Base-by-base conservation (phyloP, 176 grass and related monocot species). In the Pontederia crassipes region DNA sequence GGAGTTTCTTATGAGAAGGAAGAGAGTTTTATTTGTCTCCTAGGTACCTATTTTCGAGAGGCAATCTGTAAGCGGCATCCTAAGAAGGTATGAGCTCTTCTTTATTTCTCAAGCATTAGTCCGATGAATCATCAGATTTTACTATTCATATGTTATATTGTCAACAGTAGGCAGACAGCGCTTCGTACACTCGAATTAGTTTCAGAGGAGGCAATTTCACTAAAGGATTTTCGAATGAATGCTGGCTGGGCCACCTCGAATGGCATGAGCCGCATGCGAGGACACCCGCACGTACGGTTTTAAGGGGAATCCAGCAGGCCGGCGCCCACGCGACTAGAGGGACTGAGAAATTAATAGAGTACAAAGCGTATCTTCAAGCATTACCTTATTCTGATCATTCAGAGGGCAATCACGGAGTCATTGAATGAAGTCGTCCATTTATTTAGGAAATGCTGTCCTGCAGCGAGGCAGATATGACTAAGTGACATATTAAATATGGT, bases 291-390 rank as follows among this genome's bases (percentile, higher is more conserved):
- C 9, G 61, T 66, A 58, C 17, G 40, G 28, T 73, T 73, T 73
- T 54, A 9, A 65, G 51, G 18, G 59, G 20, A 48, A 60, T 16
- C 11, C n/a, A 28, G 11, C 13, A 11, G 13, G 11, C 17, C 10
- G 17, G 20, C 16, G 10, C 62, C 62, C 46, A 76, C 64, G 55
- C 29, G 48, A 76, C 54, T 76, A 68, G 48, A 68, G 74, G 64
- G 28, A 76, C 48, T 54, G 48, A 68, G 28, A 76, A 68, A 76
- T 76, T 76, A 76, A 69, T 76, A 12, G 48, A 69, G 74, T 76
- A 55, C 57, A 66, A 62, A 76, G 68, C 48, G 46, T 62, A 61
- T 76, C 64, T 61, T 74, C 49, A 74, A 64, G 59, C 46, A 55
- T 62, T 73, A 73, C 47, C 48, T 62, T 62, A 68, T 68, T 68